phyloP scores from a whole-genome alignment of 169 alveolate genomes.

The Plasmodium fragile region DNA sequence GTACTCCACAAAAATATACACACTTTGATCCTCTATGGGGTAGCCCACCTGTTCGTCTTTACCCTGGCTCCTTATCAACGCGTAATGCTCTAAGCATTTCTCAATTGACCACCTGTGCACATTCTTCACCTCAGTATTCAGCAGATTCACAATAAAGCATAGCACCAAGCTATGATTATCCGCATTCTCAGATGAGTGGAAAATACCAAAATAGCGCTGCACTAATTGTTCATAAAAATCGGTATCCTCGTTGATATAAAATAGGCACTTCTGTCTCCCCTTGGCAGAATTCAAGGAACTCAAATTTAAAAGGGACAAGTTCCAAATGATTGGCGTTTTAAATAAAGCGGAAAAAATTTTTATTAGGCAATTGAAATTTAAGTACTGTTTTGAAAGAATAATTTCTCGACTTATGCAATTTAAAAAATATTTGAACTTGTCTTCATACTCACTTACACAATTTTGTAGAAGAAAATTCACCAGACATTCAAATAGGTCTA shows the following conservation, averaged over 20 bases:
- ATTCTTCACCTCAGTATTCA: not conserved
- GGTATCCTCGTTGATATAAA: constrained; percentile 39
- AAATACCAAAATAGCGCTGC: constrained; percentile 29
- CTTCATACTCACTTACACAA: constrained; percentile 36
- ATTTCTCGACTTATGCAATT: constrained; percentile 59
- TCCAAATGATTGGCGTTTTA: constrained; percentile 68
- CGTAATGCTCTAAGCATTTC: constrained; percentile 43
- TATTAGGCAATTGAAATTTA: constrained; percentile 38
- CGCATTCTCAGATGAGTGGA: constrained; percentile 9
- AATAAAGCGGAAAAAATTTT: constrained; percentile 37
- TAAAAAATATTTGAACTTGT: constrained; percentile 21
- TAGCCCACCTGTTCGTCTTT: constrained; percentile 3
- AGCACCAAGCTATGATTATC: constrained; percentile 46
- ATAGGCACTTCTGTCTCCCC: constrained; percentile 16
- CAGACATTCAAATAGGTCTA: constrained; percentile 51
- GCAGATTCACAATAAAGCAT: constrained; percentile 15
- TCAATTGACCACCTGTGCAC: not conserved
- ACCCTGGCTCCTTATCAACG: not conserved
- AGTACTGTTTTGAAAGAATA: constrained; percentile 29
- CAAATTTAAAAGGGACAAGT: constrained; percentile 5
- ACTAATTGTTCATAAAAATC: constrained; percentile 57
- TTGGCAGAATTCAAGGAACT: not conserved
- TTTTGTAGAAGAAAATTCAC: constrained; percentile 34
- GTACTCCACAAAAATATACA: constrained; percentile 46
- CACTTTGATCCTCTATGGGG: constrained; percentile 16